Percentiles rank a stretch among this genome's conserved stretches.
These are phyloP conservation scores for Barbarea vulgaris DNA, from an alignment of 345 rosid genomes.

Conservation along the genomic window DNA sequence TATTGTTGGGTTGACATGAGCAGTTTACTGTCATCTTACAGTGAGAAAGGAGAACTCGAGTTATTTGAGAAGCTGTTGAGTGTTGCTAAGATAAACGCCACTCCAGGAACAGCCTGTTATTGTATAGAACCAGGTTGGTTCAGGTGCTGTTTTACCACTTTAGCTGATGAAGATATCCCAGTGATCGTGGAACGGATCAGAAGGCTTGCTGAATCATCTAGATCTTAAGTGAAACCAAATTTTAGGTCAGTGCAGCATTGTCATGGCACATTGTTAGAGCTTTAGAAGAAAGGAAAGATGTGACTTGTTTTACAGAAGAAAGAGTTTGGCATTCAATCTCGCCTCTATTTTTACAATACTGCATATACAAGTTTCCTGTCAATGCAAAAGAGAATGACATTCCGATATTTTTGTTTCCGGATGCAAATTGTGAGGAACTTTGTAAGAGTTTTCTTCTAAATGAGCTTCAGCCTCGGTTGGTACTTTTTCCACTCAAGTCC, in stretches of 20 bases:
- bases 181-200: constrained; percentile 60
- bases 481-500: constrained; percentile 55
- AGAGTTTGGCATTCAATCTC: constrained; percentile 27
- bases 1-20: constrained; percentile 95
- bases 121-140: constrained; percentile 98
- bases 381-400: constrained; percentile 17
- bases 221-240: constrained; percentile 42
- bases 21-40: constrained; percentile 60
- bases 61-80: constrained; percentile 73
- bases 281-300: constrained; percentile 23
- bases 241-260: constrained; percentile 3
- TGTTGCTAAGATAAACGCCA: constrained; percentile 74
- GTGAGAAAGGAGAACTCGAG: constrained; percentile 89
- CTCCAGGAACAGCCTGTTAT: constrained; percentile 92
- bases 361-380: constrained; percentile 26
- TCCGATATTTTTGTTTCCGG: background rate
- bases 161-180: constrained; percentile 66
- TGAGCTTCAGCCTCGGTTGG: constrained; percentile 54
- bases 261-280: constrained; percentile 9
- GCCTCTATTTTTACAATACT: constrained; percentile 18
- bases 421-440: constrained; percentile 17
- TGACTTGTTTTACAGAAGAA: constrained; percentile 1
- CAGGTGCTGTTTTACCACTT: constrained; percentile 77
- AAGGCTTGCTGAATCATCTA: constrained; percentile 52
- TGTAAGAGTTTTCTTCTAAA: constrained; percentile 32